Conservation (phyloP, 1,284 basidiomycete species). For the Apiotrichum siamense region DNA sequence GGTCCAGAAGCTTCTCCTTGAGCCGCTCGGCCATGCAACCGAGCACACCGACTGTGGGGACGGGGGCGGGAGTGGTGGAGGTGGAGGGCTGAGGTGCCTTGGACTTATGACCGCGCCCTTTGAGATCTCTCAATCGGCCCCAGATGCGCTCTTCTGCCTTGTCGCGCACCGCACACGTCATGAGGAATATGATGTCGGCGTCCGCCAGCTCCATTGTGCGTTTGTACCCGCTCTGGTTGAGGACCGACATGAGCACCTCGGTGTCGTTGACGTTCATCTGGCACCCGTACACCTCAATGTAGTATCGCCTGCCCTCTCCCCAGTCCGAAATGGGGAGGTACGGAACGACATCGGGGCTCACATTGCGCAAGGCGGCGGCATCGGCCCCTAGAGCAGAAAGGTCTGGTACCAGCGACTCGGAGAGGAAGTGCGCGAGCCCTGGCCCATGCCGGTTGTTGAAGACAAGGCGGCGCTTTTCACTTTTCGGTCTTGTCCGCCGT, state of each 20-base stretch:
- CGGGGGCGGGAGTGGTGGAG: too few relatives aligned
- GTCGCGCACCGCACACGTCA: conserved; percentile 6
- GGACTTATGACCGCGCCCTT: not conserved
- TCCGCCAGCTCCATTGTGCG: conserved; percentile 1
- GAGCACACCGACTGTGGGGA: conserved; percentile 3
- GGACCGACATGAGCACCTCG: conserved; percentile 4
- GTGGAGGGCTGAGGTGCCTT: too few relatives aligned
- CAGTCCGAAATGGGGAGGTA: conserved; percentile 3
- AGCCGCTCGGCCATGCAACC: conserved; percentile 5
- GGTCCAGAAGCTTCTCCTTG: conserved; percentile 3
- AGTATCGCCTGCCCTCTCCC: conserved; percentile 4
- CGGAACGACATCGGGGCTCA: not conserved
- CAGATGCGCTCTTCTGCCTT: conserved; percentile 4
- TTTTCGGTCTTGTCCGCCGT: too few relatives aligned
- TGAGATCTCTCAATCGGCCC: conserved; percentile 1
- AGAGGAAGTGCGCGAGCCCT: conserved; percentile 1
- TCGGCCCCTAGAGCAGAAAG: too few relatives aligned
- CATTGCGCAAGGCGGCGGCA: not conserved
- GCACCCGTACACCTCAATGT: conserved; percentile 8
- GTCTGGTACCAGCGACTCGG: conserved; percentile 4
- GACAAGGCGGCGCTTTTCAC: too few relatives aligned
- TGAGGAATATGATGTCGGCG: conserved; percentile 6
- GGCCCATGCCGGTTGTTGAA: conserved; percentile 5
- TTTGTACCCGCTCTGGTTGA: conserved; percentile 5
- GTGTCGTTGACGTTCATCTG: conserved; percentile 8